A percentile compares a stretch with the other conserved stretches of the same genome.
These are phyloP conservation scores for Carex parvula DNA, from an alignment of 176 grass and related monocot genomes.

Conservation along the genomic window DNA sequence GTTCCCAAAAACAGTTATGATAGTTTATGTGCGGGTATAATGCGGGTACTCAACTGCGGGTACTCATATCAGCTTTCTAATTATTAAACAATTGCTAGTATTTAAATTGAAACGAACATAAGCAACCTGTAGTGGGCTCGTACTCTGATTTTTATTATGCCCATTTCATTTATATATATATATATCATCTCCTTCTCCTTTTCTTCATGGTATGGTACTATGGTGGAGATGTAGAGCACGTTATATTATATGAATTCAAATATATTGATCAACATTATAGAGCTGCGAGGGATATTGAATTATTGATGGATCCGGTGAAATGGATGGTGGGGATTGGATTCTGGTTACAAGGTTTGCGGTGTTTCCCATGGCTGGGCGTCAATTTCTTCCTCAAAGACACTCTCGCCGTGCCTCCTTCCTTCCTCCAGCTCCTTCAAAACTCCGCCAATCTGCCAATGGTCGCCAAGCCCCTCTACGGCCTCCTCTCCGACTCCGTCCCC, in stretches of 20 bases:
- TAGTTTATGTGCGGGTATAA: too few relatives aligned
- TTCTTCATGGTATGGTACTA: too few relatives aligned
- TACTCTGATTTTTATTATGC: too few relatives aligned
- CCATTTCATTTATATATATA: too few relatives aligned
- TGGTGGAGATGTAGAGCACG: background rate
- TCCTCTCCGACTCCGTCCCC: slow-evolving; percentile 83
- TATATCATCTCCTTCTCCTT: too few relatives aligned
- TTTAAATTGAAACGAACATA: too few relatives aligned
- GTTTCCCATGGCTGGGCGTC: slow-evolving; percentile 84
- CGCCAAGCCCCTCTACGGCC: slow-evolving; percentile 72
- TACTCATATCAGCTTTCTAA: too few relatives aligned
- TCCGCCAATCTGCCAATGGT: slow-evolving; percentile 92
- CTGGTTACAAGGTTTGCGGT: slow-evolving; percentile 89
- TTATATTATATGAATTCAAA: background rate
- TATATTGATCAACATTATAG: background rate
- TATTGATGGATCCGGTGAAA: slow-evolving; percentile 41
- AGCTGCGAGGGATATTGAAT: background rate
- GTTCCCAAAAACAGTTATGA: too few relatives aligned
- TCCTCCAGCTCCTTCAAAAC: slow-evolving; percentile 87
- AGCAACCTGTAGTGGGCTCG: too few relatives aligned
- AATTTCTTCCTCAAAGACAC: slow-evolving; percentile 96
- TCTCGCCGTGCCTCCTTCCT: slow-evolving; percentile 62
- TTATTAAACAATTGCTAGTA: too few relatives aligned
- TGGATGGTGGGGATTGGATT: slow-evolving; percentile 74
- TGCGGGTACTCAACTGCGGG: too few relatives aligned